These are phyloP conservation scores for Suhomyces taliae DNA, from an alignment of 1,139 yeast species.

Conservation along the genomic window DNA sequence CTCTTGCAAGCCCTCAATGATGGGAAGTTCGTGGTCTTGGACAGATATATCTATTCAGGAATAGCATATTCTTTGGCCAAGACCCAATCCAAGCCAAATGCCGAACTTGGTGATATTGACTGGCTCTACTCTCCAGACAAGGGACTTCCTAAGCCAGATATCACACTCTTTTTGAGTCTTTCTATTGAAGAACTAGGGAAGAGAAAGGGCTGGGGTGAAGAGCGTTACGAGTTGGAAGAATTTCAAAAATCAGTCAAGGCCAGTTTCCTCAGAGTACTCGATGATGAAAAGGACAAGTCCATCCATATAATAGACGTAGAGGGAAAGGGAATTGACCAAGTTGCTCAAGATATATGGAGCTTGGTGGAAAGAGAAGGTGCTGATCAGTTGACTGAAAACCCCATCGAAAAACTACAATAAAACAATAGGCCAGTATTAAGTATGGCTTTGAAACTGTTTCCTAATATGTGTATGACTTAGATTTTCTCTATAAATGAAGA, in stretches of 20 bases:
- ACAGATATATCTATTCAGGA: conserved; percentile 90
- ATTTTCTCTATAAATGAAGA: too few relatives aligned
- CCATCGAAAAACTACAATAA: neutral
- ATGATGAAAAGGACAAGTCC: conserved; percentile 28
- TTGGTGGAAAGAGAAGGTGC: conserved; percentile 7
- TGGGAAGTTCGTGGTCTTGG: conserved; percentile 69
- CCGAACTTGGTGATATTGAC: conserved; percentile 46
- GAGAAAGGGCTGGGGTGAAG: conserved; percentile 88
- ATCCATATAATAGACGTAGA: conserved; percentile 62
- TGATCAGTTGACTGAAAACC: conserved; percentile 2
- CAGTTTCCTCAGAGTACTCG: conserved; percentile 54
- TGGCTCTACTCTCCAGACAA: conserved; percentile 85
- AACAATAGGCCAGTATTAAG: neutral
- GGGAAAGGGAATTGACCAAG: conserved; percentile 55
- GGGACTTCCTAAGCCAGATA: conserved; percentile 87
- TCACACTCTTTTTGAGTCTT: conserved; percentile 74
- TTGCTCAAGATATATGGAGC: conserved; percentile 36
- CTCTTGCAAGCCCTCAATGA: conserved; percentile 45
- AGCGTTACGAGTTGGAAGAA: conserved; percentile 74
- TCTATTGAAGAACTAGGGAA: conserved; percentile 45
- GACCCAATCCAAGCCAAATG: conserved; percentile 6
- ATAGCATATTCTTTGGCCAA: conserved; percentile 93
- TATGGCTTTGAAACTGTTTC: too few relatives aligned
- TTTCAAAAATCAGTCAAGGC: conserved; percentile 71
- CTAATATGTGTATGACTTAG: too few relatives aligned